Conservation (phyloP, 2,329 filamentous ascomycete species). For the Cordyceps cicadae region DNA sequence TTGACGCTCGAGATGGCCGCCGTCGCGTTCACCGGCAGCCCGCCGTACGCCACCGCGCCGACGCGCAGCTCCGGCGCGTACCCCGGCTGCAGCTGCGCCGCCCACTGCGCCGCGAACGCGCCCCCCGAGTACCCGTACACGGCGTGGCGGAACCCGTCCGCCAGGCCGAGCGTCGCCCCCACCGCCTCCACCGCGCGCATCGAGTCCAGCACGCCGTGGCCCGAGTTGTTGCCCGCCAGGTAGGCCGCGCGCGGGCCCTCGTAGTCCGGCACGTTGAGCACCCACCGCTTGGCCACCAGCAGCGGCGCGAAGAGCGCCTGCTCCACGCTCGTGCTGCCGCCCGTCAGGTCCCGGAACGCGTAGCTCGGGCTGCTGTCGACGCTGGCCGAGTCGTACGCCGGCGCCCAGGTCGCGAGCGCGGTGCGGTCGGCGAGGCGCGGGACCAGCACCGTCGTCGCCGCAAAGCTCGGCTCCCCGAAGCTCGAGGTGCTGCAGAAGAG, state of each 20-base stretch:
- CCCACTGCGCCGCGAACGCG: constrained; percentile 42
- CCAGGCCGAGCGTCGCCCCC: constrained; percentile 22
- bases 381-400: constrained; percentile 28
- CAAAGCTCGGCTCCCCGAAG: constrained; percentile 25
- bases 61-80: constrained; percentile 47
- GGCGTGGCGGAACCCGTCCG: constrained; percentile 25
- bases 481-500: constrained; percentile 29
- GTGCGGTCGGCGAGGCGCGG: constrained; percentile 12
- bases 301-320: not conserved
- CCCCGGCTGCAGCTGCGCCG: constrained; percentile 40
- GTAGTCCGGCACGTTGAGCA: constrained; percentile 39
- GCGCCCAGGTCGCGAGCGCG: constrained; percentile 29
- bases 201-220: constrained; percentile 37
- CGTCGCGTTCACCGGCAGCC: constrained; percentile 33
- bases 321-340: constrained; percentile 11
- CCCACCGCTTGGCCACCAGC: constrained; percentile 33
- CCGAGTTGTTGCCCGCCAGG: constrained; percentile 32
- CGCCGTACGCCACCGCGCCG: constrained; percentile 40
- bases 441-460: constrained; percentile 28
- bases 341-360: constrained; percentile 16
- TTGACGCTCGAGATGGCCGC: constrained; percentile 27
- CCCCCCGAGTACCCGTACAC: constrained; percentile 52
- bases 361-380: constrained; percentile 31
- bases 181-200: constrained; percentile 33
- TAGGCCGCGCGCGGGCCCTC: constrained; percentile 37